Evolutionary conservation across 1,284 basidiomycete species (phyloP), one percentile per base, ranked within the genome.

Genomic region (Dichomitus squalens): DNA sequence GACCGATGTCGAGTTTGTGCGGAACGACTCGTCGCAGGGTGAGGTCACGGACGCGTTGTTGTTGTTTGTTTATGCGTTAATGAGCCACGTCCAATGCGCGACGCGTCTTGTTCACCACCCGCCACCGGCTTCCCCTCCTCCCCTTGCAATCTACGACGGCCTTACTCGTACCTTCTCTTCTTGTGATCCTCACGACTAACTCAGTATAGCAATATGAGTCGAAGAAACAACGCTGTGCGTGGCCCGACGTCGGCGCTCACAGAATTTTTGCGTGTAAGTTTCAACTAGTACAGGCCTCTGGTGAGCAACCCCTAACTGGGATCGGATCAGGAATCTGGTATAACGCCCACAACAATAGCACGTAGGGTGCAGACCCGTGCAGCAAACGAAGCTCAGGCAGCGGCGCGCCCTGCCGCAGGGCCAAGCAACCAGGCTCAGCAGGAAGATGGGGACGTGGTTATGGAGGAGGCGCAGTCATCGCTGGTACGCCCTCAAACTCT

Each of bases 161-260:
- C 14, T 18, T 8, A 14, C 16, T 7, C 4, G n/a, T 14, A 41
- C 8, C 21, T n/a, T 12, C 40, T 4, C 23, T 14, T 43, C 2
- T 12, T 29, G 41, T 29, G 41, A 34, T 21, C 31, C 31, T 18
- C 16, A 20, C 25, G 6, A 31, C 29, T 11, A 8, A 31, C 49
- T 12, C n/a, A 20, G 36, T 7, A 23, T 11, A 14, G 11, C 35
- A 31, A 6, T 12, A 76, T 75, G 74, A 73, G 70, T 60, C 65
- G 71, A 20, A 64, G 65, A 11, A 89, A 88, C 72, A 89, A 89
- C 57, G 44, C 44, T 16, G 88, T 97, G 40, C 83, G 91, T 18
- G 96, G 96, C 0, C 95, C 96, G 0, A 87, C 92, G 0, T 96
- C 93, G 44, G 96, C 96, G 0, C 76, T 98, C 11, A 97, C 96